Base-by-base conservation (phyloP, 2,329 filamentous ascomycete genomes). In the Calonectria multiphialidica region DNA sequence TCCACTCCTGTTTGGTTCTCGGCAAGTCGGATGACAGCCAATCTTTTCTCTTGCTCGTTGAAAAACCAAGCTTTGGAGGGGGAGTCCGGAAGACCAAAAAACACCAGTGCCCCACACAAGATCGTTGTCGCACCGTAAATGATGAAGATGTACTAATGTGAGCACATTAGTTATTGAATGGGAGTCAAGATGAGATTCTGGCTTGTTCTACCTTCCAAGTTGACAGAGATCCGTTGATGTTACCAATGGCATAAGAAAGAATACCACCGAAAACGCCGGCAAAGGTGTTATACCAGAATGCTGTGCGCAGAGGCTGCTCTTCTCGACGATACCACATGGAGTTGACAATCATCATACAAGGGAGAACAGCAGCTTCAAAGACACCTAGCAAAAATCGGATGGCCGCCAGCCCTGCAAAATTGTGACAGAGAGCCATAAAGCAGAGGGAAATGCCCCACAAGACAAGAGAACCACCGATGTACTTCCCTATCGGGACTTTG, bases 321-420 rank as follows among this genome's bases (percentile, higher is more conserved):
- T 80, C 71, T 4, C 76, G 71, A 13, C 80, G 74, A 45, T 84
- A 83, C 81, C 82, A 83, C 79, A 82, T 83, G 0, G 77, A 80
- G 0, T 87, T 84, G 55, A 87, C 84, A 78, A 88, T 83, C 82
- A 88, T 87, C 71, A 88, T 87, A 21, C 83, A 84, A 5, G 87
- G 86, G 0, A 85, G 86, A n/a, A 88, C 86, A 0, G 84, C 82
- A 0, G 86, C 84, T 77, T 88, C 87, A 35, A 88, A 86, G 3
- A 83, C 73, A 1, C 87, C 87, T 1, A 88, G 80, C 2, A 88
- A 75, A 55, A 87, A 86, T 0, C 86, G 84, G 59, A 83, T 85
- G 5, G 83, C 80, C 5, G 83, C 83, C 44, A 88, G 78, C 0
- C 84, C 84, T 0, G 80, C 81, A 64, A 86, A 88, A 71, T 82